A percentile compares a stretch with the other conserved stretches of the same genome.
Evolutionary conservation across 768 basidiomycete species (phyloP).

Genomic region (Collybia sordida): DNA sequence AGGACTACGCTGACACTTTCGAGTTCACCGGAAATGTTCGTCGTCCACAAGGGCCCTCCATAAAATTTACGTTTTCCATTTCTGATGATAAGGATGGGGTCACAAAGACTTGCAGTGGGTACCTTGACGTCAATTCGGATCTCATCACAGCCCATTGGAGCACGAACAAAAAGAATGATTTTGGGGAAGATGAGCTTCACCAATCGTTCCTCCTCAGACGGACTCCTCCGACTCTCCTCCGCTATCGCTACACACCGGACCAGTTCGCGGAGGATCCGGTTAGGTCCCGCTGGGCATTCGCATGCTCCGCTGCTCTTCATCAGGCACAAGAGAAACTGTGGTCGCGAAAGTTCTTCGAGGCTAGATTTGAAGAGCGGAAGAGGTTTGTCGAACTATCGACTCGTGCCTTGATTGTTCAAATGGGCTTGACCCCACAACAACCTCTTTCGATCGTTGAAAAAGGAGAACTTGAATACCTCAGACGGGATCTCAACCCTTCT

Average conservation of each 20-base stretch:
- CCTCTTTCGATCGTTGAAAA: conserved; percentile 25
- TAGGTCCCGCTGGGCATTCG: conserved; percentile 34
- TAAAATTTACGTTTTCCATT: conserved; percentile 24
- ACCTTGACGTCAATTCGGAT: conserved; percentile 15
- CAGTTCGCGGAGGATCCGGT: conserved; percentile 27
- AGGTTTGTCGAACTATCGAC: conserved; percentile 29
- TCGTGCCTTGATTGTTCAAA: conserved; percentile 25
- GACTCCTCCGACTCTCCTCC: conserved; percentile 28
- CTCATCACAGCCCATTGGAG: conserved; percentile 18
- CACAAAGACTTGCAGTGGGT: conserved; percentile 22
- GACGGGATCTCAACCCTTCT: conserved; percentile 28
- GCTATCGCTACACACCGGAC: conserved; percentile 25
- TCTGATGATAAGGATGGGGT: conserved; percentile 27
- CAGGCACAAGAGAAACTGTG: conserved; percentile 28
- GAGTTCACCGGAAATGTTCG: conserved; percentile 24
- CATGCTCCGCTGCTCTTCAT: conserved; percentile 27
- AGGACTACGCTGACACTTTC: conserved; percentile 30
- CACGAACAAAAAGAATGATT: conserved; percentile 4
- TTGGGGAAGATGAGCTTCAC: conserved; percentile 8
- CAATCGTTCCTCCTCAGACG: conserved; percentile 23
- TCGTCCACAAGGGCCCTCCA: conserved; percentile 10
- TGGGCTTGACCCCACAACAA: conserved; percentile 29
- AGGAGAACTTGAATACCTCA: conserved; percentile 27
- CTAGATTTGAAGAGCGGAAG: conserved; percentile 27
- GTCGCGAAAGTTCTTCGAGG: conserved; percentile 30